These are phyloP conservation scores for Eucalyptus globulus DNA, from an alignment of 345 rosid species.

Conservation along the genomic window DNA sequence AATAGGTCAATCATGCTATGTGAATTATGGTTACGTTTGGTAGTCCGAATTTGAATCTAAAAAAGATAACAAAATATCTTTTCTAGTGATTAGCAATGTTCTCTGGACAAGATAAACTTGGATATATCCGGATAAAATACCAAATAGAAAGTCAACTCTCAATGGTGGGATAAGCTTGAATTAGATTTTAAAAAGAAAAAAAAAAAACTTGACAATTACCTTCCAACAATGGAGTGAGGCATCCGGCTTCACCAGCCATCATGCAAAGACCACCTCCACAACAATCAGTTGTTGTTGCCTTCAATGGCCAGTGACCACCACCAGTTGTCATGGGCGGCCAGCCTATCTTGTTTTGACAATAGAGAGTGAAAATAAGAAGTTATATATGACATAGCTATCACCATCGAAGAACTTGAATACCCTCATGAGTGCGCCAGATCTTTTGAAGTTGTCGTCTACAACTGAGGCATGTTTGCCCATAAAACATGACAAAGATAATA, in stretches of 20 bases:
- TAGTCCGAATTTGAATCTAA: no score
- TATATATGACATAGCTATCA: background rate
- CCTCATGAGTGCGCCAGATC: background rate
- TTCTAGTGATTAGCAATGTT: no score
- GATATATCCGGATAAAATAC: no score
- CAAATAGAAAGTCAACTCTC: no score
- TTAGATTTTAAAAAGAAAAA: no score
- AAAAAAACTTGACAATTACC: background rate
- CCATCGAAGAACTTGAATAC: background rate
- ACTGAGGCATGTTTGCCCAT: background rate
- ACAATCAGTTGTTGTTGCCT: background rate
- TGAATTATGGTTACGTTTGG: no score
- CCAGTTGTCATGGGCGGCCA: background rate
- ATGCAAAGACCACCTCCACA: no score
- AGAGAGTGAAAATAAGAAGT: background rate
- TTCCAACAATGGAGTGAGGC: background rate
- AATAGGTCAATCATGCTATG: no score
- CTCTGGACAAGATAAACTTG: accelerated
- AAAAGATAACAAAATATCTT: no score
- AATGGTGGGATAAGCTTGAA: no score
- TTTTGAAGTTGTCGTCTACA: background rate
- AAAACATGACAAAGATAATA: no score
- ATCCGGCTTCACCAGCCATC: background rate
- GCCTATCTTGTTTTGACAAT: background rate
- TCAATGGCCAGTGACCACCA: accelerated